These are phyloP conservation scores for Hymenoscyphus linearis DNA, from an alignment of 2,329 filamentous ascomycete genomes.

Conservation along the genomic window DNA sequence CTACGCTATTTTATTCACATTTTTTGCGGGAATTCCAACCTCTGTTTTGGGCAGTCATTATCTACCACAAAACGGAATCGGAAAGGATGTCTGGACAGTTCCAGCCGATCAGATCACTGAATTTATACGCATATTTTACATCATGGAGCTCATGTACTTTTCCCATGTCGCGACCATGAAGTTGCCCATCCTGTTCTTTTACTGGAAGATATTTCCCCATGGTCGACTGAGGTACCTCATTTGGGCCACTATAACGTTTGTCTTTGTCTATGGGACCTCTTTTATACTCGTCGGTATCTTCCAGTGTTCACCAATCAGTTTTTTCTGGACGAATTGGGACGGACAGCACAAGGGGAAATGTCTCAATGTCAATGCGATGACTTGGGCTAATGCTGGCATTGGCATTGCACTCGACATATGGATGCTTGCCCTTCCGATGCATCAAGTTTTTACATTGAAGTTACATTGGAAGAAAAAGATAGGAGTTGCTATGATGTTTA, in stretches of 20 bases:
- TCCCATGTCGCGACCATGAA: conserved; percentile 2
- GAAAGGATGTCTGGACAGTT: conserved; percentile 8
- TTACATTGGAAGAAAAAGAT: conserved; percentile 8
- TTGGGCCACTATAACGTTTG: conserved; percentile 42
- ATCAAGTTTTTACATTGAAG: neutral
- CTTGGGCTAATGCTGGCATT: conserved; percentile 12
- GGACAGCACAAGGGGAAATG: conserved; percentile 42
- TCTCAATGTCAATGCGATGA: conserved; percentile 42
- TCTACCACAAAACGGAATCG: conserved; percentile 1
- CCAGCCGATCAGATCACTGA: conserved; percentile 1
- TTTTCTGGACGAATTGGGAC: conserved; percentile 50
- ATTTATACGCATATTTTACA: conserved; percentile 5
- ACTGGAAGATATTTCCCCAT: conserved; percentile 47
- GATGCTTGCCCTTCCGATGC: conserved; percentile 7
- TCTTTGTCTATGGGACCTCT: conserved; percentile 35
- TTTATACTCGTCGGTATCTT: conserved; percentile 38
- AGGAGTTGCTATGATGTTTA: conserved; percentile 8
- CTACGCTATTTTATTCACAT: neutral
- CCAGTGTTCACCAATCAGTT: conserved; percentile 46
- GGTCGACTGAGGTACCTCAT: conserved; percentile 36
- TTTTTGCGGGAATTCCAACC: neutral
- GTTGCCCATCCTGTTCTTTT: conserved; percentile 35
- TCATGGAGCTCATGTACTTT: conserved; percentile 6
- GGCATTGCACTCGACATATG: conserved; percentile 6
- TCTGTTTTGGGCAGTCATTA: neutral